These are phyloP conservation scores for Lophiostoma macrostomum DNA, from an alignment of 495 filamentous ascomycete genomes.

Conservation along the genomic window DNA sequence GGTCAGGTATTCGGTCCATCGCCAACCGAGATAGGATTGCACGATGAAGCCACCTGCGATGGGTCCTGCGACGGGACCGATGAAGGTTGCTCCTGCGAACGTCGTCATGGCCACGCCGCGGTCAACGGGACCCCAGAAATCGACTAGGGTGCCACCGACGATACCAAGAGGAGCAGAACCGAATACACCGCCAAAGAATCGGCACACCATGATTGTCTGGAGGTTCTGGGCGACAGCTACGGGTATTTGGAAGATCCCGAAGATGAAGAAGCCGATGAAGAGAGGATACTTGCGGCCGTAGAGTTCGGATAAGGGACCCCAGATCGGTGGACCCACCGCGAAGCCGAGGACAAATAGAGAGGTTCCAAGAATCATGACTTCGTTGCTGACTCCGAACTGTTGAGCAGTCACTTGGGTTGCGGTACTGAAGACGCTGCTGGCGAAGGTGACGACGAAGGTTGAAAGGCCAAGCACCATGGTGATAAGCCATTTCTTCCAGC, in stretches of 20 bases:
- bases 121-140: slow-evolving; percentile 60
- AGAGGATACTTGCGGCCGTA: slow-evolving; percentile 57
- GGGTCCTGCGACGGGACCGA: slow-evolving; percentile 36
- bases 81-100: slow-evolving; percentile 42
- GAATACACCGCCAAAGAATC: slow-evolving; percentile 61
- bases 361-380: too few relatives aligned
- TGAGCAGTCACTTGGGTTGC: too few relatives aligned
- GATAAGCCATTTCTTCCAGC: too few relatives aligned
- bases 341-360: too few relatives aligned
- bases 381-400: too few relatives aligned
- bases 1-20: slow-evolving; percentile 58
- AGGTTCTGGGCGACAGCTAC: slow-evolving; percentile 60
- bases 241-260: slow-evolving; percentile 62
- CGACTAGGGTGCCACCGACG: slow-evolving; percentile 57
- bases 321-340: slow-evolving; percentile 51
- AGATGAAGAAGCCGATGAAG: slow-evolving; percentile 54
- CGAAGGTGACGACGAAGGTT: too few relatives aligned
- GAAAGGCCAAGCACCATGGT: too few relatives aligned
- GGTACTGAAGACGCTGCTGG: too few relatives aligned
- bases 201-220: slow-evolving; percentile 56
- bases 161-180: slow-evolving; percentile 63
- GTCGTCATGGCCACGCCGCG: slow-evolving; percentile 59
- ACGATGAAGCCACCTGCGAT: slow-evolving; percentile 39
- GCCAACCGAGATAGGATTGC: slow-evolving; percentile 39
- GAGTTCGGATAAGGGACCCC: slow-evolving; percentile 57